These are phyloP conservation scores for Cunninghamia lanceolata DNA, from an alignment of 75 land plant species.

Conservation along the genomic window DNA sequence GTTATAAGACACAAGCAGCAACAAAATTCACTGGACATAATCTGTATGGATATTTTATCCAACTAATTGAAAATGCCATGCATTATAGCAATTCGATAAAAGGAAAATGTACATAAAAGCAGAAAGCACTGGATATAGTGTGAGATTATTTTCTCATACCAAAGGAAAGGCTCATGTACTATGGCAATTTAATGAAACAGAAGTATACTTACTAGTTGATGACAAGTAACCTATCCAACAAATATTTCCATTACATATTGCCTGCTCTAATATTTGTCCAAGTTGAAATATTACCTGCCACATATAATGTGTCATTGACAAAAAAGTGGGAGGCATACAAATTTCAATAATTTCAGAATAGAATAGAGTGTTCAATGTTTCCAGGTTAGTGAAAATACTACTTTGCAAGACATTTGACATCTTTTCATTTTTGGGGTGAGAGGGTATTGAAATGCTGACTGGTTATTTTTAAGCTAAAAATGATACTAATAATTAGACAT, in stretches of 20 bases:
- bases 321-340: neutral
- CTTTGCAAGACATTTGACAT: neutral
- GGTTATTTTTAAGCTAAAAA: neutral
- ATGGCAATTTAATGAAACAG: neutral
- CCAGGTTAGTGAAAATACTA: neutral
- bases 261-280: neutral
- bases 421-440: neutral
- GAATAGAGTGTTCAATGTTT: neutral
- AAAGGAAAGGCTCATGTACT: neutral
- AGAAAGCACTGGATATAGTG: neutral
- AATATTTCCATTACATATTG: neutral
- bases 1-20: neutral
- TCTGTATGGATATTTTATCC: neutral
- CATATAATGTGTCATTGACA: neutral
- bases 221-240: slow-evolving; percentile 6
- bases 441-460: neutral
- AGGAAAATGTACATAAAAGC: neutral
- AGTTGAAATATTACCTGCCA: slow-evolving; percentile 5
- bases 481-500: neutral
- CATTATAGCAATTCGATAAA: neutral
- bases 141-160: neutral
- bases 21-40: neutral
- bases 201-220: neutral
- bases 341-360: neutral
- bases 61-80: neutral